These are phyloP conservation scores for Cercospora zeina DNA, from an alignment of 2,329 filamentous ascomycete species.

Conservation along the genomic window DNA sequence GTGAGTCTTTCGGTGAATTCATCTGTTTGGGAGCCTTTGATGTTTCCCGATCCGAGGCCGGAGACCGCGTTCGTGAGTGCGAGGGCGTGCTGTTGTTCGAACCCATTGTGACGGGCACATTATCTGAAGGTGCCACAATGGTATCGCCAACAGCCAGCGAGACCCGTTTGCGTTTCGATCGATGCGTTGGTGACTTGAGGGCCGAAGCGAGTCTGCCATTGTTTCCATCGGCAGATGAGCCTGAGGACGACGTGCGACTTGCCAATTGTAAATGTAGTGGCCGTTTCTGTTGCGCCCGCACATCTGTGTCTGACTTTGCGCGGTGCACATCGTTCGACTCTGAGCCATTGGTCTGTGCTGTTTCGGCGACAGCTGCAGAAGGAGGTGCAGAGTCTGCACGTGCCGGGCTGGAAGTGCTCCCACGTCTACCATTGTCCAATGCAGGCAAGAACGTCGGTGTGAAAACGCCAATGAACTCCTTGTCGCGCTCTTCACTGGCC, in stretches of 20 bases:
- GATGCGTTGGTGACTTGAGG: constrained; percentile 38
- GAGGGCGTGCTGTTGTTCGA: constrained; percentile 36
- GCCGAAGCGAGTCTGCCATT: constrained; percentile 40
- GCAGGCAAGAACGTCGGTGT: constrained; percentile 42
- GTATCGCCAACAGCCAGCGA: constrained; percentile 41
- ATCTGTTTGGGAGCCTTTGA: background rate
- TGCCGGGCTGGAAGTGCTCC: constrained; percentile 19
- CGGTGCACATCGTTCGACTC: constrained; percentile 20
- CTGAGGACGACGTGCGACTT: constrained; percentile 40
- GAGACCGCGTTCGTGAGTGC: constrained; percentile 35
- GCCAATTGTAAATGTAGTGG: constrained; percentile 38
- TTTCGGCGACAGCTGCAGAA: background rate
- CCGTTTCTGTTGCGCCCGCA: constrained; percentile 35
- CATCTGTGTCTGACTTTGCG: constrained; percentile 36
- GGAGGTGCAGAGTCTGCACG: constrained; percentile 35
- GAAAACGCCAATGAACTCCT: constrained; percentile 42
- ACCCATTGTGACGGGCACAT: constrained; percentile 33
- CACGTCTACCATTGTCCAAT: constrained; percentile 28
- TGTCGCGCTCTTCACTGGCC: constrained; percentile 36
- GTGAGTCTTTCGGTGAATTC: constrained; percentile 9
- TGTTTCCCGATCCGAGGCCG: constrained; percentile 13
- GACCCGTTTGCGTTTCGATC: constrained; percentile 39
- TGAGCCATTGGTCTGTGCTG: background rate
- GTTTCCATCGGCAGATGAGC: constrained; percentile 38
- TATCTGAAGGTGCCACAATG: constrained; percentile 42